Base-by-base conservation (phyloP, 805 yeast genomes). In the Huiozyma naganishii region DNA sequence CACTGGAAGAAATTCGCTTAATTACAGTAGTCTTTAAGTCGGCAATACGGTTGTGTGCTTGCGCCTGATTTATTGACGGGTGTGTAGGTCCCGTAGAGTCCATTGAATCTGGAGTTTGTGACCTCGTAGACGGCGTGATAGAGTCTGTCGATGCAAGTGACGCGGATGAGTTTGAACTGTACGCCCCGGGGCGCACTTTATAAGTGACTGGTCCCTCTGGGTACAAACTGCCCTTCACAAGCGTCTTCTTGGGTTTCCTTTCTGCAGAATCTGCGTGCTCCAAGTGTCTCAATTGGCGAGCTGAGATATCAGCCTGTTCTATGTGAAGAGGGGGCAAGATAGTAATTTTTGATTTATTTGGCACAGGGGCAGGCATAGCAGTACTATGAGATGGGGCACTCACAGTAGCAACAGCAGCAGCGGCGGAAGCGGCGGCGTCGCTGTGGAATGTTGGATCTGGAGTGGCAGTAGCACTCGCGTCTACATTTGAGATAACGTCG, bases 21-120 rank as follows among this genome's bases (percentile, higher is more conserved):
- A 62, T 62, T 7, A 60, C 60, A 5, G 64, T 57, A 1, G 64
- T 62, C 30, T 58, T 54, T 45, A 62, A 44, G 46, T 62, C 66
- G 0, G 57, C 43, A n/a, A 62, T 62, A 36, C 66, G 57, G 40
- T 59, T 52, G 39, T 48, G 49, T 4, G 12, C 36, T 5, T 9
- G 29, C 17, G 12, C 28, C 8, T 11, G 27, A 27, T 34, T 29
- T 27, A 12, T 27, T 17, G 23, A 17, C 9, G 32, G 12, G 9
- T 8, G 13, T 2, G 48, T 33, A 9, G 5, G 12, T 17, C 54
- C 43, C 7, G 46, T 32, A 12, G 41, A 32, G 8, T 50, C 32
- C 23, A 17, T 17, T 17, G 23, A 17, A 17, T 17, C 23, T 4
- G 23, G 23, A 17, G 23, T 17, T 17, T 17, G 23, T 1, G 54